Conservation (phyloP, 1,139 yeast genomes). For the Suhomyces ambrosiae region DNA sequence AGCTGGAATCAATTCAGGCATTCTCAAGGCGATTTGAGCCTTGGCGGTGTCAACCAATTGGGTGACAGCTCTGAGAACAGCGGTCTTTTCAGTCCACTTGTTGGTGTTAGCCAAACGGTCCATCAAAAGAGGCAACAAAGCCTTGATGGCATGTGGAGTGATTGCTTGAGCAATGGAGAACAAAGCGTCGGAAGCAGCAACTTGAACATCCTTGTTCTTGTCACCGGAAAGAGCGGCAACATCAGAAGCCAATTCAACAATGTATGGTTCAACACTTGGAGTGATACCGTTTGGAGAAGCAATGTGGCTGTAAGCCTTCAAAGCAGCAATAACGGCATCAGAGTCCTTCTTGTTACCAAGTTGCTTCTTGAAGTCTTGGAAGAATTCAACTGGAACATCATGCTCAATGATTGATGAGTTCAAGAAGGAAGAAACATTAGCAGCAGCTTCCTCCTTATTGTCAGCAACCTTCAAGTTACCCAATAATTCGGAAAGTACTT, state of each 20-base stretch:
- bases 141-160: conserved; percentile 93
- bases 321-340: conserved; percentile 67
- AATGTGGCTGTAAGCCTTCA: conserved; percentile 82
- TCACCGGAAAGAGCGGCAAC: conserved; percentile 86
- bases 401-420: conserved; percentile 98
- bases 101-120: conserved; percentile 68
- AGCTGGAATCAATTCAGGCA: conserved; percentile 99
- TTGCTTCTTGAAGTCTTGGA: conserved; percentile 73
- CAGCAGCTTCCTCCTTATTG: conserved; percentile 83
- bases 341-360: conserved; percentile 78
- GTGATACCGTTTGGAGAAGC: conserved; percentile 77
- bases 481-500: conserved; percentile 93
- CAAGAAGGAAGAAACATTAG: conserved; percentile 88
- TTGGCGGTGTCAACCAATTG: conserved; percentile 93
- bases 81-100: conserved; percentile 99
- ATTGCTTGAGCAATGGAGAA: conserved; percentile 74
- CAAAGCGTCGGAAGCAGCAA: conserved; percentile 71
- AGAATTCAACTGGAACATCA: conserved; percentile 93
- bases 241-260: conserved; percentile 71
- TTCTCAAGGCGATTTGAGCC: conserved; percentile 94
- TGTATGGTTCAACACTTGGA: conserved; percentile 93
- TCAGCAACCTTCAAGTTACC: conserved; percentile 92
- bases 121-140: conserved; percentile 79
- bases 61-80: conserved; percentile 80
- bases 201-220: conserved; percentile 73